Evolutionary conservation across 2,329 filamentous ascomycete species (phyloP), one percentile per base, ranked within the genome.

Genomic region (Aspergillus oerlinghausenensis): DNA sequence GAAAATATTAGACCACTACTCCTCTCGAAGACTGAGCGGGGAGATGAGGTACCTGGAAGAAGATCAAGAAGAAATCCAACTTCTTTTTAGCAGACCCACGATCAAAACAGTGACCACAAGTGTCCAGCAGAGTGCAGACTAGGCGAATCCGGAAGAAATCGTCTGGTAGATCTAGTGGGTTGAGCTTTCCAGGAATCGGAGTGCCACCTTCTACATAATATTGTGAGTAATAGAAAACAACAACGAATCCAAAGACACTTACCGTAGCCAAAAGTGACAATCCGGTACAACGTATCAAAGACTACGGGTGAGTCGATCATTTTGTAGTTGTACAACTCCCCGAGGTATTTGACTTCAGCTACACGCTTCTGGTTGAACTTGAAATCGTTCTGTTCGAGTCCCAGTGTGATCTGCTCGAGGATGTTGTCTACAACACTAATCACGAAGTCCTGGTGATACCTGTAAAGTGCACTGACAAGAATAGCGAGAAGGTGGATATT

Each of bases 111-210:
- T 95, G 88, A 54, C 95, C 94, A 64, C 93, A 97, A 0, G 92
- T 97, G 74, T 99, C 95, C 4, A 99, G 82, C 50, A 99, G 81
- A 14, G 88, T 95, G 62, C 92, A 89, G 29, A 95, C 87, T 38
- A 99, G 81, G 10, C 94, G 90, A 68, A 97, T 92, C 52, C 94
- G 89, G 75, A 99, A 99, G 75, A 89, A 97, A 69, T 99, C 95
- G 70, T 97, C 94, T 0, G 92, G 90, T 60, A 90, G 79, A 71
- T 99, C 94, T 55, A 97, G 83, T 0, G 84, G 81, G 65, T 89
- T 96, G 56, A 89, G 78, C 50, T 84, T 84, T 26, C 90, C 92
- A 19, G 90, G 90, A 26, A 89, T 80, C 1, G 93, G 93, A 47
- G 89, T 90, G 0, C 93, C 93, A 29, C 87, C 80, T 66, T 84